These are phyloP conservation scores for Tubosaeta sp. DNA, from an alignment of 768 basidiomycete species.

Conservation along the genomic window DNA sequence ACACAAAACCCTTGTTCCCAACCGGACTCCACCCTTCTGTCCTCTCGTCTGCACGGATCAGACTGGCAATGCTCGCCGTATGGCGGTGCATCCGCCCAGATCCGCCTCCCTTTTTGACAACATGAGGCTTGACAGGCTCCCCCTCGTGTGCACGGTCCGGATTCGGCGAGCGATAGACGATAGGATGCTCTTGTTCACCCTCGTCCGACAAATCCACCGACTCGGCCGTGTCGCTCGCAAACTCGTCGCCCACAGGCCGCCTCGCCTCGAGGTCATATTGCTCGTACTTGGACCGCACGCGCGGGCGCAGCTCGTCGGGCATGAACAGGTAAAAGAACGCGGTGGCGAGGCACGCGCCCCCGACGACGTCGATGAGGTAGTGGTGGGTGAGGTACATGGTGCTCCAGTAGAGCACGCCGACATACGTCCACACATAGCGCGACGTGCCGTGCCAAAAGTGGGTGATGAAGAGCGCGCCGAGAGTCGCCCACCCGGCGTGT, in stretches of 20 bases:
- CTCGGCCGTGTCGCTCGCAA: conserved; percentile 37
- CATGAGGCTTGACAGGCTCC: conserved; percentile 2
- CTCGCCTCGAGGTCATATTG: conserved; percentile 68
- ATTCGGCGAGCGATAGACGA: conserved; percentile 66
- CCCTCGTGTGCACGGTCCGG: conserved; percentile 19
- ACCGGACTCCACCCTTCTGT: conserved; percentile 82
- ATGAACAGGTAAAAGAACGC: conserved; percentile 85
- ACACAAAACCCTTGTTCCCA: conserved; percentile 46
- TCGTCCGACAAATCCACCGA: conserved; percentile 61
- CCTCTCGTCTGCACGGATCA: conserved; percentile 73
- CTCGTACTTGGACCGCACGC: conserved; percentile 59
- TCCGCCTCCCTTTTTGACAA: conserved; percentile 16
- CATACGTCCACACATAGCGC: conserved; percentile 76
- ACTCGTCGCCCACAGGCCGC: conserved; percentile 29
- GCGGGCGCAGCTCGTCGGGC: conserved; percentile 67
- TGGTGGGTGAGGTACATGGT: conserved; percentile 99
- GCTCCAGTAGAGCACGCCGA: conserved; percentile 88
- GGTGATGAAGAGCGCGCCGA: conserved; percentile 88
- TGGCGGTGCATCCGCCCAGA: conserved; percentile 55
- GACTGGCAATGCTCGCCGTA: conserved; percentile 79
- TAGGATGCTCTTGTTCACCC: conserved; percentile 51
- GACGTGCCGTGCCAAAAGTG: conserved; percentile 87
- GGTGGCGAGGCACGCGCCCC: conserved; percentile 86
- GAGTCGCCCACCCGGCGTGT: conserved; percentile 85
- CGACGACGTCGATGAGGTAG: conserved; percentile 97